Percentiles rank a stretch among this genome's conserved stretches.
These are phyloP conservation scores for Talaromyces adpressus DNA, from an alignment of 495 filamentous ascomycete species.

Conservation along the genomic window DNA sequence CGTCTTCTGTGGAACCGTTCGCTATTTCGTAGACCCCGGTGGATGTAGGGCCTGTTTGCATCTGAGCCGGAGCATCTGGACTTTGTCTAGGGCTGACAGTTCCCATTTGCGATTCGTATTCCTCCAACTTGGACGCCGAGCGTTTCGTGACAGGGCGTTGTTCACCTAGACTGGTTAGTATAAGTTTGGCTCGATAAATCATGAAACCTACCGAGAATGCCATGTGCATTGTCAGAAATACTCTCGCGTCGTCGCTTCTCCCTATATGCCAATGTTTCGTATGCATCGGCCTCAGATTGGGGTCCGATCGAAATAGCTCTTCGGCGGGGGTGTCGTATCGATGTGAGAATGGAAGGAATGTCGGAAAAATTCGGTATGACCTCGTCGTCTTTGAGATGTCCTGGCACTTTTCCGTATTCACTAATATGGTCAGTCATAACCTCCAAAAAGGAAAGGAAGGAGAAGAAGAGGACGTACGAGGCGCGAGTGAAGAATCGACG, in stretches of 20 bases:
- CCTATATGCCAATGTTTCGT: conserved; percentile 90
- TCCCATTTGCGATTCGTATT: conserved; percentile 68
- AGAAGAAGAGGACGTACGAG: conserved; percentile 45
- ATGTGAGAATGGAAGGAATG: conserved; percentile 68
- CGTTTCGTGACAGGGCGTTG: conserved; percentile 3
- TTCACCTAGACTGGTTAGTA: not conserved
- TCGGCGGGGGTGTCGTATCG: conserved; percentile 69
- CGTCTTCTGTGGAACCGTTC: conserved; percentile 28
- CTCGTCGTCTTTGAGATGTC: conserved; percentile 71
- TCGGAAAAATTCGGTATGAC: conserved; percentile 81
- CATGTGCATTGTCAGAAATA: conserved; percentile 24
- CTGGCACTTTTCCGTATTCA: conserved; percentile 80
- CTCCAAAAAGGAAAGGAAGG: not conserved
- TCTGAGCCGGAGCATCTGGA: conserved; percentile 24
- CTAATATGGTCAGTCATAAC: conserved; percentile 25
- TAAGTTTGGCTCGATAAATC: not conserved
- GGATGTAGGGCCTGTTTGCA: conserved; percentile 19
- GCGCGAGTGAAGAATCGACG: conserved; percentile 85
- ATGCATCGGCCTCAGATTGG: conserved; percentile 91
- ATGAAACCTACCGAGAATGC: not conserved
- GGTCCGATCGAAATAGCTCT: conserved; percentile 88
- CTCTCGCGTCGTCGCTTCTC: conserved; percentile 77
- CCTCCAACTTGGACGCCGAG: conserved; percentile 41
- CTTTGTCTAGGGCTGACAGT: conserved; percentile 32
- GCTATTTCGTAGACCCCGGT: conserved; percentile 16